Base-by-base conservation (phyloP, 2,329 filamentous ascomycete genomes). In the Arthroderma uncinatum region DNA sequence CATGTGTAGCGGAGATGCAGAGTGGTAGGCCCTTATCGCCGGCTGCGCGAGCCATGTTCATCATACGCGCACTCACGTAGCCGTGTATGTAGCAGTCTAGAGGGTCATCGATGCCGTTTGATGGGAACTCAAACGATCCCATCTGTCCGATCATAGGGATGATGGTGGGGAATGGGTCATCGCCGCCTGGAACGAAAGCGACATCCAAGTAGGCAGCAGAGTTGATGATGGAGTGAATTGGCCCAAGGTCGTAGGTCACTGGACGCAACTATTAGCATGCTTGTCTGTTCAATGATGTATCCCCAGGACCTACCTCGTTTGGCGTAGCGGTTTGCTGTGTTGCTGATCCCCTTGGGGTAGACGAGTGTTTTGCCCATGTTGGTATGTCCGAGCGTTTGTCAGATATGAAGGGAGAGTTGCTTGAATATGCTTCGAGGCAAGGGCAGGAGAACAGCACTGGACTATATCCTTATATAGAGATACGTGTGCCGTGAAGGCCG, bases 121-220 rank as follows among this genome's bases (percentile, higher is more conserved):
- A 83, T 4, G 84, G 84, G 58, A 75, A 73, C 7, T 77, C 76
- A 67, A 85, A 93, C 23, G 83, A 87, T 10, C 83, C 87, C 79
- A 93, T 86, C 64, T 87, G 83, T 54, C 87, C 88, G 65, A 94
- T 87, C 88, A 94, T 92, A 60, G 89, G 89, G 1, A 95, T 78
- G 56, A 85, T 84, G 54, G 82, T 81, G 2, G 89, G 88, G 66
- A 91, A 93, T 0, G 86, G 84, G 55, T 83, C 81, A 47, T 76
- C 72, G 0, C 78, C 72, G 3, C 76, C 75, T 1, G 80, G 76
- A 54, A 79, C 81, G 78, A 94, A 94, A 61, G 88, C 89, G 64
- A 94, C 83, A 72, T 94, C 85, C 14, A 93, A 78, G 53, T 94
- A 79, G 37, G 82, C 82, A n/a, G 81, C 80, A 19, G 77, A 77